Evolutionary conservation across 257 asterid species (phyloP).

Genomic region (Solanum sejunctum): DNA sequence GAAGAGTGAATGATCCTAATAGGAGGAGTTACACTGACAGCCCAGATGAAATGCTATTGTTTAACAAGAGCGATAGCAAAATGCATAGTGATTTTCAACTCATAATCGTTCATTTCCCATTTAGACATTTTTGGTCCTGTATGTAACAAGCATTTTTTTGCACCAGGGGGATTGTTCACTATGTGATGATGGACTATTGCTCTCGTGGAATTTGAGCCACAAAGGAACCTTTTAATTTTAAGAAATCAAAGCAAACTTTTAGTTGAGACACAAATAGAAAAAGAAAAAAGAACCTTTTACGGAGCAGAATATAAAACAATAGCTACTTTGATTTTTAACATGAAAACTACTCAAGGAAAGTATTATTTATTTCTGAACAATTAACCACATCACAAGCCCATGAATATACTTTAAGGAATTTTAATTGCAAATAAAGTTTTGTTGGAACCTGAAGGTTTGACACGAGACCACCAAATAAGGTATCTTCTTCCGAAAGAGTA

Average conservation of each 20-base stretch:
- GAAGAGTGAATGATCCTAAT: not conserved
- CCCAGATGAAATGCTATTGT: not conserved
- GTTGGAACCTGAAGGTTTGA: conserved; percentile 82
- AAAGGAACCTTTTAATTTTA: not conserved
- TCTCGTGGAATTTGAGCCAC: not conserved
- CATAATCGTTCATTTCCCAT: not conserved
- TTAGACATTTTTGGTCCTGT: not conserved
- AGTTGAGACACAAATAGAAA: not conserved
- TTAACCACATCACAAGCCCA: not conserved
- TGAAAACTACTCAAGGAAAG: not conserved
- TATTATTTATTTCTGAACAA: not conserved
- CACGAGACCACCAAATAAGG: conserved; percentile 88
- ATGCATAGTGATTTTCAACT: not conserved
- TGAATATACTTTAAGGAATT: not conserved
- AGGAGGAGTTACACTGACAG: not conserved
- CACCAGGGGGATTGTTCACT: not conserved
- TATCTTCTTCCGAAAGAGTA: conserved; percentile 62
- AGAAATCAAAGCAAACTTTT: not conserved
- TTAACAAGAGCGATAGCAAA: not conserved
- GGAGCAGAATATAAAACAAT: not conserved
- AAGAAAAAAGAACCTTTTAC: not conserved
- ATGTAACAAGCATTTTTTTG: not conserved
- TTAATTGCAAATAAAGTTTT: not conserved
- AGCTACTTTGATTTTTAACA: not conserved
- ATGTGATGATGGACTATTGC: not conserved